Evolutionary conservation across 2,329 filamentous ascomycete species (phyloP).

Genomic region (Fusarium redolens): DNA sequence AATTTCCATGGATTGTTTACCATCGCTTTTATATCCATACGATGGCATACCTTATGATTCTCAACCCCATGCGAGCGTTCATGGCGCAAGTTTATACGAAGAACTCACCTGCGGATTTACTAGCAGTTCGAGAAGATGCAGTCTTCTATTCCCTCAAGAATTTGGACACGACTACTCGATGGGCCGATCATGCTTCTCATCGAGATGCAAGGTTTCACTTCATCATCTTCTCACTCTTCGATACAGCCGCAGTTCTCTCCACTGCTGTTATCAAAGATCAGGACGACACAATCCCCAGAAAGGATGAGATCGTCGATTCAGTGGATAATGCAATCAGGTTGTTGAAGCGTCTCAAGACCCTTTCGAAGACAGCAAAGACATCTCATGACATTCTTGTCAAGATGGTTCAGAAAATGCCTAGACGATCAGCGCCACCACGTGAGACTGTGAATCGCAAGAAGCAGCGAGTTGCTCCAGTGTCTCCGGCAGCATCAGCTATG

Average conservation of each 20-base stretch:
- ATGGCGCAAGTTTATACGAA: slow-evolving; percentile 53
- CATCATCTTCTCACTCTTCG: slow-evolving; percentile 63
- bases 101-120: slow-evolving; percentile 46
- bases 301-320: slow-evolving; percentile 52
- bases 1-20: slow-evolving; percentile 55
- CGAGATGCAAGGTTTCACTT: slow-evolving; percentile 62
- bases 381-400: slow-evolving; percentile 50
- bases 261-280: slow-evolving; percentile 62
- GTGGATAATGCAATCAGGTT: slow-evolving; percentile 51
- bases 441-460: slow-evolving; percentile 22
- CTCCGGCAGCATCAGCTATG: not conserved
- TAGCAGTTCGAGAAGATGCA: slow-evolving; percentile 52
- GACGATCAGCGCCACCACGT: slow-evolving; percentile 32
- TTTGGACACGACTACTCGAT: slow-evolving; percentile 52
- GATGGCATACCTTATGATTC: slow-evolving; percentile 57
- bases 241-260: slow-evolving; percentile 61
- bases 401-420: slow-evolving; percentile 47
- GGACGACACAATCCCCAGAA: slow-evolving; percentile 51
- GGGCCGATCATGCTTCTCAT: slow-evolving; percentile 57
- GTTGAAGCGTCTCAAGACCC: slow-evolving; percentile 46
- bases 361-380: slow-evolving; percentile 51
- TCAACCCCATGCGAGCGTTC: slow-evolving; percentile 59
- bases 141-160: slow-evolving; percentile 57
- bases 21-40: slow-evolving; percentile 60
- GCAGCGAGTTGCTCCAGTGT: slow-evolving; percentile 5